These are phyloP conservation scores for Neofusicoccum laricinum DNA, from an alignment of 2,329 filamentous ascomycete genomes.

Conservation along the genomic window DNA sequence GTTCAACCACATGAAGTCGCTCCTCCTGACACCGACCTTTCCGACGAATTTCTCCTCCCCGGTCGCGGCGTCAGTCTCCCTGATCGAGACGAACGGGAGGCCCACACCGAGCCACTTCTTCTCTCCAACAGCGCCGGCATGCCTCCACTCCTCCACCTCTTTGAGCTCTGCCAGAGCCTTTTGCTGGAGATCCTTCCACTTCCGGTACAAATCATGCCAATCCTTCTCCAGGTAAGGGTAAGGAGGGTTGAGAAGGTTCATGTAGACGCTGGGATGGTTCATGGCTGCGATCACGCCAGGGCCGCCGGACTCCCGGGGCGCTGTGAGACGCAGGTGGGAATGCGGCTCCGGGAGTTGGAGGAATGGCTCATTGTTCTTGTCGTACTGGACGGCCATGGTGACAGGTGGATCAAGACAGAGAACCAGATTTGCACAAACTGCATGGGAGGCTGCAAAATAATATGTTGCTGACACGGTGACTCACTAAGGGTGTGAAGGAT, in stretches of 20 bases:
- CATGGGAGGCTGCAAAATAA: no score
- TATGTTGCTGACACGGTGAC: not conserved
- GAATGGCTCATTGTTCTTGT: not conserved
- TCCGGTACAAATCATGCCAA: not conserved
- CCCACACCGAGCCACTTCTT: not conserved
- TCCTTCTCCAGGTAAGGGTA: not conserved
- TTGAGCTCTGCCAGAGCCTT: not conserved
- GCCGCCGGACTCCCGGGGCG: not conserved
- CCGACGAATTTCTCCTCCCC: not conserved
- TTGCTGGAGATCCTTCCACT: no score
- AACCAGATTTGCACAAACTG: no score
- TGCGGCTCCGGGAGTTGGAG: not conserved
- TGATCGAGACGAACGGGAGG: not conserved
- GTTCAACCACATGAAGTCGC: not conserved
- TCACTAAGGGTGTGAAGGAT: no score
- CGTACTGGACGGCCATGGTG: not conserved
- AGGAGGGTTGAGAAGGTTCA: not conserved
- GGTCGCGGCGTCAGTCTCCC: not conserved
- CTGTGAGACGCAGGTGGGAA: not conserved
- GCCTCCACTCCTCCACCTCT: not conserved
- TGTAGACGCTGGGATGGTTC: not conserved
- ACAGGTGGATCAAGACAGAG: not conserved
- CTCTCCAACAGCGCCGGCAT: not conserved
- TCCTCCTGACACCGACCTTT: not conserved
- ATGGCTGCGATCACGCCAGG: not conserved